These are phyloP conservation scores for Aaosphaeria arxii DNA, from an alignment of 2,329 filamentous ascomycete species.

Conservation along the genomic window DNA sequence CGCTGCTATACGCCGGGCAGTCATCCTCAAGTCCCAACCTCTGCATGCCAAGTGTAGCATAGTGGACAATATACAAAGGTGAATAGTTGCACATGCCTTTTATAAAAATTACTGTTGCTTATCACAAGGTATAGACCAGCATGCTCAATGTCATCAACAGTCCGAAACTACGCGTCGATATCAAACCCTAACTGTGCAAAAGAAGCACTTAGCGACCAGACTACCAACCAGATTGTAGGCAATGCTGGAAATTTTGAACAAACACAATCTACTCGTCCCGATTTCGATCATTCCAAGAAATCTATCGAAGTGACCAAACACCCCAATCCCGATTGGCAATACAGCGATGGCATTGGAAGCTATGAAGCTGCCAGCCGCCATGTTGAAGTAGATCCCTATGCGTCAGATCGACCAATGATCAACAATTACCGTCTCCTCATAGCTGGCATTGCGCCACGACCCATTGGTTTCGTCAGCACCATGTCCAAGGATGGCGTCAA, in stretches of 20 bases:
- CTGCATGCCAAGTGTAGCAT: too few species aligned
- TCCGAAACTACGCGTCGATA: too few species aligned
- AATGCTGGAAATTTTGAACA: constrained; percentile 1
- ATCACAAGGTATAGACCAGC: too few species aligned
- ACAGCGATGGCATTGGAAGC: constrained; percentile 5
- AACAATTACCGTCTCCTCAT: constrained; percentile 17
- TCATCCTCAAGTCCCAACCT: too few species aligned
- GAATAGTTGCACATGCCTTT: too few species aligned
- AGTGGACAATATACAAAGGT: too few species aligned
- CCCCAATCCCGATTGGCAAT: constrained; percentile 12
- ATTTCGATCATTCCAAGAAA: constrained; percentile 5
- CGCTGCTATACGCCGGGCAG: too few species aligned
- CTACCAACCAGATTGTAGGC: neutral
- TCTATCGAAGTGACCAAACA: constrained; percentile 8
- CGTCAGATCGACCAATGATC: constrained; percentile 7
- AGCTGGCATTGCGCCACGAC: constrained; percentile 11
- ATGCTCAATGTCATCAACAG: too few species aligned
- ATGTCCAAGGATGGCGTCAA: constrained; percentile 7
- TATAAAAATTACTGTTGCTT: too few species aligned
- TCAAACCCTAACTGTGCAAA: too few species aligned
- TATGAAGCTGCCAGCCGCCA: constrained; percentile 1
- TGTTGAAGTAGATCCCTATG: constrained; percentile 13
- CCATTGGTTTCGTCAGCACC: constrained; percentile 15
- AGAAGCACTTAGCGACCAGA: too few species aligned
- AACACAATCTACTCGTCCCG: constrained; percentile 4